Base-by-base conservation (phyloP, 768 basidiomycete genomes). In the Auricularia auricula-judae region DNA sequence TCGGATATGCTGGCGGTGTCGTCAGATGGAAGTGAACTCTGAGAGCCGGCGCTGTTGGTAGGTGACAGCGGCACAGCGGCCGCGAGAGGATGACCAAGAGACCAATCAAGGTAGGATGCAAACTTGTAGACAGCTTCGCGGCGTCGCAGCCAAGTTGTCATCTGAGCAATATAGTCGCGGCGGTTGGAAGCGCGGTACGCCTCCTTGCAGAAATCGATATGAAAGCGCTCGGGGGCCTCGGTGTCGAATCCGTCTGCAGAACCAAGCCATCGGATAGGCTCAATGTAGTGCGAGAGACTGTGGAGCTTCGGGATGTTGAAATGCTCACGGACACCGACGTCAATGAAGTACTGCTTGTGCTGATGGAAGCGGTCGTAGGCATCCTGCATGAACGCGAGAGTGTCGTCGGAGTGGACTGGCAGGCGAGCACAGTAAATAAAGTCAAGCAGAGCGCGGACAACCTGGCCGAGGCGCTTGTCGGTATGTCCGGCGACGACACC, bases 171-270 rank as follows among this genome's bases (percentile, higher is more conserved):
- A 58, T 72, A 71, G 39, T 77, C 70, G 14, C 66, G 67, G 47
- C 69, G 65, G 66, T 76, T 77, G 8, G 66, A 66, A 3, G 72
- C 73, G 2, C 70, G 64, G 62, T 75, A 78, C 0, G 69, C 73
- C 3, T 67, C 44, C 66, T 82, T 81, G 1, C 78, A 76, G 54
- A 71, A 74, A 67, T 81, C 73, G 61, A 80, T 81, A 63, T 81
- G 81, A 0, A 81, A 71, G 0, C 73, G 73, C 67, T 80, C 77
- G 0, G 74, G 65, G 0, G 54, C 33, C 65, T 80, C 78, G 0
- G 74, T 77, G 64, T 75, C 75, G 67, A 69, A 75, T 60, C 74
- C 74, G 62, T 77, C 74, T 0, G 70, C 66, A 4, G 70, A 72
- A 11, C 76, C 75, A 18, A 70, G 63, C 5, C 36, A 36, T 16